Evolutionary conservation across 2,329 filamentous ascomycete genomes (phyloP).

Genomic region (Aspergillus eucalypticola): DNA sequence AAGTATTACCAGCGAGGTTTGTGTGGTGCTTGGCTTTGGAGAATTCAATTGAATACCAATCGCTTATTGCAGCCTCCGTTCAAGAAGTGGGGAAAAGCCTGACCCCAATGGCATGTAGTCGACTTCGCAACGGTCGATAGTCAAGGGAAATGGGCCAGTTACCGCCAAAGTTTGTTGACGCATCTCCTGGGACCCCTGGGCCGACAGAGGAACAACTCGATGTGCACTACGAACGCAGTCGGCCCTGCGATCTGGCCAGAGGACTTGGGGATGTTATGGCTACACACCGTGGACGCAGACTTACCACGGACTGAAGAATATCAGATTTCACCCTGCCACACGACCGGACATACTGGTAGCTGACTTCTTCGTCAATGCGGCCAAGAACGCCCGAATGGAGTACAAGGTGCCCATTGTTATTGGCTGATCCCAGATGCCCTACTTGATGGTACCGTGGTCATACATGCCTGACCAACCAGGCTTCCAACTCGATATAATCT

Average conservation of each 20-base stretch:
- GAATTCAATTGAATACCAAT: neutral
- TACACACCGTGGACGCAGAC: constrained; percentile 41
- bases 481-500: constrained; percentile 40
- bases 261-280: constrained; percentile 32
- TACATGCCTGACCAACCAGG: constrained; percentile 48
- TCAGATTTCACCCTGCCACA: constrained; percentile 23
- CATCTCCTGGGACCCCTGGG: constrained; percentile 36
- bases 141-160: constrained; percentile 40
- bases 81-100: constrained; percentile 40
- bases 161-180: constrained; percentile 29
- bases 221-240: constrained; percentile 42
- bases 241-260: constrained; percentile 33
- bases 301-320: constrained; percentile 25
- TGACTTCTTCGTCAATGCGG: constrained; percentile 49
- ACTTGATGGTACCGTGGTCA: constrained; percentile 36
- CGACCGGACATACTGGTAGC: constrained; percentile 45
- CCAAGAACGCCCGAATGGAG: constrained; percentile 43
- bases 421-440: constrained; percentile 48
- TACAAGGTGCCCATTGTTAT: constrained; percentile 42
- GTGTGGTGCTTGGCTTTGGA: neutral
- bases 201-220: constrained; percentile 30
- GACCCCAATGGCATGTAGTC: constrained; percentile 36
- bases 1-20: too few species aligned
- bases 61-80: constrained; percentile 30
- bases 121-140: constrained; percentile 43